phyloP scores from a whole-genome alignment of 805 yeast species.

The Pichia pseudocactophila region DNA sequence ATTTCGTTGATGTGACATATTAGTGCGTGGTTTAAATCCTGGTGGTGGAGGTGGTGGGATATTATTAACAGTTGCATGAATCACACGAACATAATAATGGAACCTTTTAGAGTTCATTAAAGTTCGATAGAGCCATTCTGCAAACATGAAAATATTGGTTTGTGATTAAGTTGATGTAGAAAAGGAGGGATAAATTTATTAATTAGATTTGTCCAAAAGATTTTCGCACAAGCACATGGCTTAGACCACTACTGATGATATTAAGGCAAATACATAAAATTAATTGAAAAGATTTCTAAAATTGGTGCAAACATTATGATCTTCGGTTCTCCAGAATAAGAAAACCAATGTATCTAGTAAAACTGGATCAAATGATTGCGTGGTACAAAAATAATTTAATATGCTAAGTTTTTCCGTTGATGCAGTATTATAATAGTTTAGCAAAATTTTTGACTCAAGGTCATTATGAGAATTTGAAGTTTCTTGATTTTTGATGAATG shows the following conservation, averaged over 20 bases:
- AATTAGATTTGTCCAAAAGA: too few relatives aligned
- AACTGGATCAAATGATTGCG: not conserved
- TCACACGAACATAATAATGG: slow-evolving; percentile 49
- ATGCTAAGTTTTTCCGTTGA: not conserved
- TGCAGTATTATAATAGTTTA: not conserved
- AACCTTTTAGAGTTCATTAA: slow-evolving; percentile 52
- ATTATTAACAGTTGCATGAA: slow-evolving; percentile 59
- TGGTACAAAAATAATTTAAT: not conserved
- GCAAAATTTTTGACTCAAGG: not conserved
- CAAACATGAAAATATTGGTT: slow-evolving; percentile 29
- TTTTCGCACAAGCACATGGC: too few relatives aligned
- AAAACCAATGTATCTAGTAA: slow-evolving; percentile 1
- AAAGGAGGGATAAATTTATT: too few relatives aligned
- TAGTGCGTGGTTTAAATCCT: not conserved
- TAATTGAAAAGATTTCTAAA: not conserved
- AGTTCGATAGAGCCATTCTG: slow-evolving; percentile 36
- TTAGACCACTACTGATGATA: too few relatives aligned
- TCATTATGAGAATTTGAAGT: too few relatives aligned
- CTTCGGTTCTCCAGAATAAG: slow-evolving; percentile 8
- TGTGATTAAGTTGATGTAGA: too few relatives aligned
- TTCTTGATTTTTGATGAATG: not conserved
- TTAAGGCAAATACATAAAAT: too few relatives aligned
- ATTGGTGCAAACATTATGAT: not conserved
- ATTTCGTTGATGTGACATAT: not conserved
- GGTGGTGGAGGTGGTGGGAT: slow-evolving; percentile 38